Conservation (phyloP, 1,139 yeast genomes). For the Tardiomyces depauwii region DNA sequence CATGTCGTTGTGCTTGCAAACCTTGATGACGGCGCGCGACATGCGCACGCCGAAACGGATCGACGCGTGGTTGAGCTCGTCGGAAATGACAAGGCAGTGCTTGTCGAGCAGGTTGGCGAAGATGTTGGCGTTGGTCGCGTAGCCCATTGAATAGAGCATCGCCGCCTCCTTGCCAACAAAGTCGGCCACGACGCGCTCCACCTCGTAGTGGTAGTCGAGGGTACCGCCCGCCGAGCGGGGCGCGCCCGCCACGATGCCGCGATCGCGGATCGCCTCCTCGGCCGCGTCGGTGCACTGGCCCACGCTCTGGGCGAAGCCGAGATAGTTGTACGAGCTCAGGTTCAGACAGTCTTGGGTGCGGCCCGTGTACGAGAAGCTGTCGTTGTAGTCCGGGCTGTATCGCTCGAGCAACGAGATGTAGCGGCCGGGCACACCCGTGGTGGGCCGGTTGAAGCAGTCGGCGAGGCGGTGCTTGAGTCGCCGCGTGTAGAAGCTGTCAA, state of each 20-base stretch:
- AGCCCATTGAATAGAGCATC: slow-evolving; percentile 83
- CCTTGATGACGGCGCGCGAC: slow-evolving; percentile 88
- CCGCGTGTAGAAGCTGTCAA: slow-evolving; percentile 88
- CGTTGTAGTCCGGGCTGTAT: slow-evolving; percentile 45
- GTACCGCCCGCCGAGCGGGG: slow-evolving; percentile 70
- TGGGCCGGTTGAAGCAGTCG: slow-evolving; percentile 92
- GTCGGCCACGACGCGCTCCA: slow-evolving; percentile 70
- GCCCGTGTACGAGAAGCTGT: slow-evolving; percentile 60
- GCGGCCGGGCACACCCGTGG: slow-evolving; percentile 96
- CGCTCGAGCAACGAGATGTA: slow-evolving; percentile 74
- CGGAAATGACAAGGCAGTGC: slow-evolving; percentile 83
- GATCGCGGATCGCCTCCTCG: slow-evolving; percentile 45
- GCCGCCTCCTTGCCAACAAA: slow-evolving; percentile 91
- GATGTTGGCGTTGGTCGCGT: slow-evolving; percentile 89
- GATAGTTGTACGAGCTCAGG: slow-evolving; percentile 81
- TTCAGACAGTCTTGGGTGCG: slow-evolving; percentile 68
- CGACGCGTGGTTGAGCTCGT: slow-evolving; percentile 91
- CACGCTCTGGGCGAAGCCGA: slow-evolving; percentile 93
- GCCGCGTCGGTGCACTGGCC: slow-evolving; percentile 87
- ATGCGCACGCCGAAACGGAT: slow-evolving; percentile 90
- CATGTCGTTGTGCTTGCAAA: slow-evolving; percentile 90
- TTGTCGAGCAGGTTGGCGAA: slow-evolving; percentile 78
- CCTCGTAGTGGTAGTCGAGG: slow-evolving; percentile 57
- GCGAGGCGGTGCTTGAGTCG: slow-evolving; percentile 83
- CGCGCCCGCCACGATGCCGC: slow-evolving; percentile 74